Conservation (phyloP, 2,329 filamentous ascomycete species). For the Aspergillus brunneoviolaceus region DNA sequence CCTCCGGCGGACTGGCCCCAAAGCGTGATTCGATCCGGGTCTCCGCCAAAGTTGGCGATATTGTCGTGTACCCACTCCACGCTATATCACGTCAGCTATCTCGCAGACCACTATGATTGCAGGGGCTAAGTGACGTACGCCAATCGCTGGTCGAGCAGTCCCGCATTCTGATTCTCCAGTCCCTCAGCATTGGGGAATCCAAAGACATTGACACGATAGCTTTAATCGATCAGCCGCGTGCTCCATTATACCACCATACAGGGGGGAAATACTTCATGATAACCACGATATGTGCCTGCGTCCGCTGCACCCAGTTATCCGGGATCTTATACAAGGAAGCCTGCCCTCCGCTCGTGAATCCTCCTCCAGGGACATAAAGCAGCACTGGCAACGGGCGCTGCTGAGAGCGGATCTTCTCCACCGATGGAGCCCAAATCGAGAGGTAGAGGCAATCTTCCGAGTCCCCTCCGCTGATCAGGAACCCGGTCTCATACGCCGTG, state of each 20-base stretch:
- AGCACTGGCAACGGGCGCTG: slow-evolving; percentile 13
- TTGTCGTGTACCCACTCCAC: slow-evolving; percentile 13
- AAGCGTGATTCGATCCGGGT: slow-evolving; percentile 5
- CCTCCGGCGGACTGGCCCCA: slow-evolving; percentile 14
- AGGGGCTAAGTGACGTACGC: neutral
- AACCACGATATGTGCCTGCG: slow-evolving; percentile 19
- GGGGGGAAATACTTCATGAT: slow-evolving; percentile 15
- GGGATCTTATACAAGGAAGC: slow-evolving; percentile 12
- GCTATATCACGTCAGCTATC: neutral
- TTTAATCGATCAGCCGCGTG: neutral
- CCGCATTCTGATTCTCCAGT: slow-evolving; percentile 16
- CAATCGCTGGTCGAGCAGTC: slow-evolving; percentile 20
- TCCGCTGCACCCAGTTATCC: slow-evolving; percentile 18
- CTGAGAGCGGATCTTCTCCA: neutral
- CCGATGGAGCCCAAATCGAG: slow-evolving; percentile 19
- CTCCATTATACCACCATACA: neutral
- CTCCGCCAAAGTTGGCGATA: slow-evolving; percentile 13
- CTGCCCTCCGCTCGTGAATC: slow-evolving; percentile 12
- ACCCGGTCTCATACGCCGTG: slow-evolving; percentile 16
- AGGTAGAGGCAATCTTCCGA: slow-evolving; percentile 22
- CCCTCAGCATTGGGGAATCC: slow-evolving; percentile 21
- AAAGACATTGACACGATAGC: slow-evolving; percentile 23
- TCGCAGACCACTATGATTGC: neutral
- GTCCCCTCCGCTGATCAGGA: slow-evolving; percentile 9
- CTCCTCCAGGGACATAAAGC: slow-evolving; percentile 23